phyloP scores from a whole-genome alignment of 2,329 filamentous ascomycete species.

The Sporothrix euskadiensis region DNA sequence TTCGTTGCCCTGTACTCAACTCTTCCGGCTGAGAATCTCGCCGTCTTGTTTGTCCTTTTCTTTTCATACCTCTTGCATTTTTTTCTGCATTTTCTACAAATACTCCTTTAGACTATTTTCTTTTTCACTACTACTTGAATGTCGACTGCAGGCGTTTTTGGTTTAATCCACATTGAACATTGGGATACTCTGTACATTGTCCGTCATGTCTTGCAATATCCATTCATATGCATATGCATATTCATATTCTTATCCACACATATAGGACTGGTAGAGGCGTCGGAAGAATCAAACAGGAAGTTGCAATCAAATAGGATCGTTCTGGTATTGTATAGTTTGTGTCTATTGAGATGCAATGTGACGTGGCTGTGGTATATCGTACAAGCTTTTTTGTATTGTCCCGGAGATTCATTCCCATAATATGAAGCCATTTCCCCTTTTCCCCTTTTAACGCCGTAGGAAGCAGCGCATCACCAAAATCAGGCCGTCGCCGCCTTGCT shows the following conservation, averaged over 20 bases:
- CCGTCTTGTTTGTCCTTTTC: not conserved
- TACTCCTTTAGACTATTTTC: conserved; percentile 7
- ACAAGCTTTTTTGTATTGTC: not conserved
- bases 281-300: conserved; percentile 10
- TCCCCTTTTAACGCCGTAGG: not conserved
- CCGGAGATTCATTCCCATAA: not conserved
- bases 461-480: not conserved
- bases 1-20: not conserved
- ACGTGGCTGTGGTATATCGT: not conserved
- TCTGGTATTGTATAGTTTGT: not conserved
- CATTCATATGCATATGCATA: not conserved
- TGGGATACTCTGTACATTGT: not conserved
- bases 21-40: not conserved
- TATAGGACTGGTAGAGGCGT: conserved; percentile 1
- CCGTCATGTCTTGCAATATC: not conserved
- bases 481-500: not conserved
- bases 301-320: not conserved
- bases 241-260: too few relatives aligned
- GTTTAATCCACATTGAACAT: not conserved
- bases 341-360: not conserved
- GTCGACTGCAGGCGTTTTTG: not conserved
- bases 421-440: not conserved
- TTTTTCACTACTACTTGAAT: not conserved
- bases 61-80: not conserved
- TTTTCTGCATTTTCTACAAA: not conserved